Conservation (phyloP, 2,329 filamentous ascomycete species). For the Diplodia sapinea region DNA sequence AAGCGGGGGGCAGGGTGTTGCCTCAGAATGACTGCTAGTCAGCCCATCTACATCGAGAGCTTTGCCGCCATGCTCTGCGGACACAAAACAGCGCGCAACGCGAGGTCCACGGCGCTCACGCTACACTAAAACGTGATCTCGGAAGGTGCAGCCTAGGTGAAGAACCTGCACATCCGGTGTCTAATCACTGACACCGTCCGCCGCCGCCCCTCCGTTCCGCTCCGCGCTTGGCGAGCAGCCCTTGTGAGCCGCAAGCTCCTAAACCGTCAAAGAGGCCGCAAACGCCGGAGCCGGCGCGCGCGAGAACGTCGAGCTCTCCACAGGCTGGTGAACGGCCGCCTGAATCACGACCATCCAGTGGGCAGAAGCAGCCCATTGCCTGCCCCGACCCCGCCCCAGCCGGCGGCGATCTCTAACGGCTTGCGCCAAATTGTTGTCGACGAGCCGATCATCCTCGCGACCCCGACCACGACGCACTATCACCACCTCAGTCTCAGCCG, state of each 20-base stretch:
- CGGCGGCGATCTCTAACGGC: slow-evolving; percentile 21
- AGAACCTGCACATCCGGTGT: neutral
- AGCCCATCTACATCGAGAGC: neutral
- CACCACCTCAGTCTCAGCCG: slow-evolving; percentile 18
- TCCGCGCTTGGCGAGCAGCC: slow-evolving; percentile 25
- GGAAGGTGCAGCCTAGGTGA: neutral
- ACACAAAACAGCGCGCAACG: neutral
- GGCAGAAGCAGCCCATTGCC: slow-evolving; percentile 19
- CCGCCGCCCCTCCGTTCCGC: slow-evolving; percentile 22
- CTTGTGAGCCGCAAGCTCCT: slow-evolving; percentile 27
- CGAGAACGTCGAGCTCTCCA: slow-evolving; percentile 24
- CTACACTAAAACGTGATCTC: neutral
- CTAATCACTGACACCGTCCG: neutral
- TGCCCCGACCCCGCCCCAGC: slow-evolving; percentile 20
- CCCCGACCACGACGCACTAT: slow-evolving; percentile 20
- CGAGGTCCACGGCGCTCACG: neutral
- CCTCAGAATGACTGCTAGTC: slow-evolving; percentile 4
- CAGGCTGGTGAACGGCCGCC: slow-evolving; percentile 27
- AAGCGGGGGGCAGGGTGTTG: neutral
- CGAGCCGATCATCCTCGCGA: slow-evolving; percentile 27
- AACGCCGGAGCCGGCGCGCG: slow-evolving; percentile 28
- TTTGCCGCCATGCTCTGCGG: neutral
- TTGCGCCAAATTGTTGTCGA: slow-evolving; percentile 29
- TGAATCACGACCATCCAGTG: slow-evolving; percentile 23
- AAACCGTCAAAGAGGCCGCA: slow-evolving; percentile 29